Evolutionary conservation across 2,329 filamentous ascomycete species (phyloP).

Genomic region (Phaeosphaeriaceae sp.): DNA sequence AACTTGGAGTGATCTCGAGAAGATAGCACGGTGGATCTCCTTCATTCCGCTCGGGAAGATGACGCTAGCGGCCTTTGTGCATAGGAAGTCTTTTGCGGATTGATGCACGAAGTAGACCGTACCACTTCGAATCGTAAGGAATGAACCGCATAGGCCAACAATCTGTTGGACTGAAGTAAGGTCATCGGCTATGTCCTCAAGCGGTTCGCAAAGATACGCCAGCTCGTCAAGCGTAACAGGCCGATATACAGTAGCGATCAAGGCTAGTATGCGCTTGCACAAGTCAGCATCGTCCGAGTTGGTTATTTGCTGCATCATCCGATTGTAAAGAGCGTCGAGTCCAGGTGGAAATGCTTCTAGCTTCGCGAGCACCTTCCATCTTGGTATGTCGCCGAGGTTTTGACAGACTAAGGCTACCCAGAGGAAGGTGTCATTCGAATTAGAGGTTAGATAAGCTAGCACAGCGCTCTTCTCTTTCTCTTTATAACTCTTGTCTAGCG

Average conservation of each 20-base stretch:
- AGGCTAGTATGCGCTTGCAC: conserved; percentile 46
- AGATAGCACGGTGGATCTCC: not conserved
- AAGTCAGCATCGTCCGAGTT: conserved; percentile 14
- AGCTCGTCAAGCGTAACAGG: conserved; percentile 7
- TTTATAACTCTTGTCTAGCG: conserved; percentile 41
- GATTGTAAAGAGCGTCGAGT: conserved; percentile 47
- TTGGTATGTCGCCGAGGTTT: conserved; percentile 26
- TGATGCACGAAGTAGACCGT: conserved; percentile 23
- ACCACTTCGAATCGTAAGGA: conserved; percentile 44
- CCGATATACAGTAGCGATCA: conserved; percentile 23
- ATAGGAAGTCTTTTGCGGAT: conserved; percentile 54
- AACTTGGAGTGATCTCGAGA: conserved; percentile 7
- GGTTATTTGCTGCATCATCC: conserved; percentile 48
- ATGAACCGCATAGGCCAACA: conserved; percentile 45
- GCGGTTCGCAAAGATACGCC: conserved; percentile 8
- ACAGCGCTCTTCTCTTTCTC: conserved; percentile 21
- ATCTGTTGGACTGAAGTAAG: conserved; percentile 4
- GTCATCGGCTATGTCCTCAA: not conserved
- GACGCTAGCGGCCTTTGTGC: conserved; percentile 26
- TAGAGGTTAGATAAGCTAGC: no score
- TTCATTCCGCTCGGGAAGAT: not conserved
- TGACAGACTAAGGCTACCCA: conserved; percentile 5
- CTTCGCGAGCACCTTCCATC: conserved; percentile 24
- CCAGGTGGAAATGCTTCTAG: conserved; percentile 32
- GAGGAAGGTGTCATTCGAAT: no score